Base-by-base conservation (phyloP, 2,329 filamentous ascomycete genomes). In the Hirsutella thompsonii region DNA sequence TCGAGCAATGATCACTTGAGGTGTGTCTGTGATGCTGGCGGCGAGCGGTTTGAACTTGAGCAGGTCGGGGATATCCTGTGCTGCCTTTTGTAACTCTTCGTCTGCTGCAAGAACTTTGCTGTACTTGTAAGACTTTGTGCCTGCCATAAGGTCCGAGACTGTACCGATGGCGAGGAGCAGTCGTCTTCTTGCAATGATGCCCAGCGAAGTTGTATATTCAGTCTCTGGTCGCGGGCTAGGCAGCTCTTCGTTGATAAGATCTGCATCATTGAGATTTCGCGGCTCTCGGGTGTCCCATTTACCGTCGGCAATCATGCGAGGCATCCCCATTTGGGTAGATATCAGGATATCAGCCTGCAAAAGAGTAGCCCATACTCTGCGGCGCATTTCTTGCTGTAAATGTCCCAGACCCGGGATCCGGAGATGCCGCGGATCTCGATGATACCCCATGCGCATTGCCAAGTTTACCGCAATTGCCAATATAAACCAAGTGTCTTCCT, bases 301-400 rank as follows among this genome's bases (percentile, higher is more conserved):
- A 16, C 58, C 52, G 5, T 60, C 53, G 5, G 58, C 56, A 10
- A 69, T 56, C 50, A 69, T 60, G 2, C 60, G 57, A 1, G 68
- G 68, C 18, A 71, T 48, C 2, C 68, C 68, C 43, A 69, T 57
- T 38, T 69, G 66, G 11, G 62, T 59, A 0, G 65, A 67, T 4
- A 68, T 56, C 0, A 63, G 47, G 2, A 66, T 51, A 36, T 71
- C 68, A 3, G 64, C 50, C 40, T 64, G 58, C 14, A 59, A 51
- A 4, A 68, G 49, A 0, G 58, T 53, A 6, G 58, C 53, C 67
- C 68, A 71, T 0, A 62, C 47, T 1, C 67, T 54, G 23, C 64
- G 54, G 18, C 68, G 55, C 64, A 71, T 70, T 46, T 70, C 67
- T 2, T 59, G 57, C 1, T 60, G 46, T 29, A 69, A 66, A 0